Percentiles rank a stretch among this genome's conserved stretches.
Conservation (phyloP, 371 early-diverging fungal genomes). For the Syncephalastrum racemosum region DNA sequence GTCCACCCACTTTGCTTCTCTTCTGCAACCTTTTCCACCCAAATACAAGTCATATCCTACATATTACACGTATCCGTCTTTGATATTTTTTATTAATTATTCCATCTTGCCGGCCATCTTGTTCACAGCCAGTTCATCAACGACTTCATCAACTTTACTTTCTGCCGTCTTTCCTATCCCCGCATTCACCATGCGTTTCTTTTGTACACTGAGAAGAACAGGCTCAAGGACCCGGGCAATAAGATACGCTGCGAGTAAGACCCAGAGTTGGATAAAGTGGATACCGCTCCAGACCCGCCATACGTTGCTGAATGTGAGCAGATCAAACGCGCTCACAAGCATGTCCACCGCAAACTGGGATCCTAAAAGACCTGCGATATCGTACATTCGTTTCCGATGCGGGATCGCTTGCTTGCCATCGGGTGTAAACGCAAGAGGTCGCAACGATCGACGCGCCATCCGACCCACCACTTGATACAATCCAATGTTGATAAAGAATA, state of each 20-base stretch:
- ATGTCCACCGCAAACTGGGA: conserved; percentile 71
- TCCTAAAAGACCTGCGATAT: conserved; percentile 62
- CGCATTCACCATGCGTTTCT: conserved; percentile 6
- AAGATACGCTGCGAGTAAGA: conserved; percentile 30
- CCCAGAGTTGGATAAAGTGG: conserved; percentile 53
- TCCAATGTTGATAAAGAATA: conserved; percentile 27
- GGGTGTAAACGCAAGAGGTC: conserved; percentile 62
- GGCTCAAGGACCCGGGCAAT: conserved; percentile 16
- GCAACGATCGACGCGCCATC: conserved; percentile 63
- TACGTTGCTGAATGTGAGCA: conserved; percentile 43
- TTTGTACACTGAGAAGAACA: conserved; percentile 16
- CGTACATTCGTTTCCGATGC: conserved; percentile 54
- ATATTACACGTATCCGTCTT: not conserved
- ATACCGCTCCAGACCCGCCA: conserved; percentile 58
- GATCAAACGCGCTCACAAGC: conserved; percentile 69
- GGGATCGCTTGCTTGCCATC: conserved; percentile 29
- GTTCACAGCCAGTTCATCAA: not conserved
- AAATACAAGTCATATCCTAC: not conserved
- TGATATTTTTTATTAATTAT: not conserved
- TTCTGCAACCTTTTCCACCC: not conserved
- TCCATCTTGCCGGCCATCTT: too few species aligned
- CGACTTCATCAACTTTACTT: not conserved
- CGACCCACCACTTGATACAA: conserved; percentile 27
- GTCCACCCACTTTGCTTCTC: not conserved
- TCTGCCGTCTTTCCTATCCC: conserved; percentile 1